phyloP scores from a whole-genome alignment of 257 asterid species.

The Nyctanthes arbortristis region DNA sequence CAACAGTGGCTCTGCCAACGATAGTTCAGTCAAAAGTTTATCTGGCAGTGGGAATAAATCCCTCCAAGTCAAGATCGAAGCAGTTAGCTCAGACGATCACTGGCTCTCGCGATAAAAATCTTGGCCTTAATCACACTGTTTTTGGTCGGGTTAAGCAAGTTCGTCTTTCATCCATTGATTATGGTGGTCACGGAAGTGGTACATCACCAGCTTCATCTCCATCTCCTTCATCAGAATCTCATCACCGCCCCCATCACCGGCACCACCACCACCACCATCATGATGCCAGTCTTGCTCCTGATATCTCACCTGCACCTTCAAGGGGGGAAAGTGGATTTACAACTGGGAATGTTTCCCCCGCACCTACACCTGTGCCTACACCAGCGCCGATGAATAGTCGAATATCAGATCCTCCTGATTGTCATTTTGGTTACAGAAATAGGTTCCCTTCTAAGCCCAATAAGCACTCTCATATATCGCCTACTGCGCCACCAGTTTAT shows the following conservation, averaged over 20 bases:
- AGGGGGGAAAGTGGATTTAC: conserved; percentile 32
- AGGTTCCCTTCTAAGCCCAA: conserved; percentile 52
- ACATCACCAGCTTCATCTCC: conserved; percentile 43
- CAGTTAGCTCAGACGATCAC: conserved; percentile 87
- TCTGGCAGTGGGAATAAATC: conserved; percentile 71
- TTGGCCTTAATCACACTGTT: conserved; percentile 88
- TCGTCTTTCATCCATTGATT: conserved; percentile 70
- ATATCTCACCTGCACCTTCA: conserved; percentile 65
- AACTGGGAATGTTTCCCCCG: conserved; percentile 35
- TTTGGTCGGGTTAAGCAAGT: conserved; percentile 97
- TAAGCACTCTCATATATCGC: conserved; percentile 41
- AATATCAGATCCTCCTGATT: conserved; percentile 56
- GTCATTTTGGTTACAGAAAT: conserved; percentile 46
- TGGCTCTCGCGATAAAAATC: conserved; percentile 70
- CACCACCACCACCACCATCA: conserved; percentile 53
- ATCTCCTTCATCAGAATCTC: conserved; percentile 42
- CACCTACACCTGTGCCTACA: conserved; percentile 44
- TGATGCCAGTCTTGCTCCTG: conserved; percentile 47
- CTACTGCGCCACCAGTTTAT: conserved; percentile 54
- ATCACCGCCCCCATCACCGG: too few relatives aligned
- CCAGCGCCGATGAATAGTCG: conserved; percentile 46
- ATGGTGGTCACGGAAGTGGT: conserved; percentile 31
- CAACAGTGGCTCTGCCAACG: conserved; percentile 70
- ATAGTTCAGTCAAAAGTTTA: conserved; percentile 74
- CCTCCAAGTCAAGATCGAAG: conserved; percentile 69